Evolutionary conservation across 495 filamentous ascomycete species (phyloP), one percentile per base, ranked within the genome.

Genomic region (Penicillium angulare): DNA sequence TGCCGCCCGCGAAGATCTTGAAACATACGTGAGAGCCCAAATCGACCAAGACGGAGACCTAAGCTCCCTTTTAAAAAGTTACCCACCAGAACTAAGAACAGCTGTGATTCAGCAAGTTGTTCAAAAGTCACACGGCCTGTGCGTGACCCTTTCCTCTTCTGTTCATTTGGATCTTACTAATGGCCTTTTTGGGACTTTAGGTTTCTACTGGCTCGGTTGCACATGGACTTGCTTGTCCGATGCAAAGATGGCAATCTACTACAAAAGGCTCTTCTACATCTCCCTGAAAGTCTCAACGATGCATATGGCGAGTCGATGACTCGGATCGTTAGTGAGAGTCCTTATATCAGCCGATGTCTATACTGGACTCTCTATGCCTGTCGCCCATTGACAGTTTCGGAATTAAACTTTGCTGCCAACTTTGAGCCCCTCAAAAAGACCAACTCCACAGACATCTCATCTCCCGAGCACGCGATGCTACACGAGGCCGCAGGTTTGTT

Each of bases 251-350:
- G 49, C 2, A 50, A 8, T 38, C 31, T 69, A 5, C 53, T 66
- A 20, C 39, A 72, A 36, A 52, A 52, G 35, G 57, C 66, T 0
- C 53, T 72, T 1, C 7, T 47, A 2, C 64, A 69, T 49, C 43
- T 72, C 0, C 66, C 68, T 0, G 57, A 65, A 32, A 72, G 43
- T n/a, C 40, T 72, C 0, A 53, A 23, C 20, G 68, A 69, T 2
- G 60, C 68, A 2, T 72, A 72, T 32, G 66, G 59, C 0, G 68
- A 72, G 42, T 38, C 61, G 2, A 68, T 72, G 66, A 69, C 55
- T 5, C 62, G 50, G 12, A 33, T 72, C 5, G 55, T 65, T 0
- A 66, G 68, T 26, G 52, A 60, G 17, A 60, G 47, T 17, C 38
- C 50, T 5, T 36, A 8, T 7, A 61, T 63, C 12, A 59, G 38